Evolutionary conservation across 495 filamentous ascomycete species (phyloP), one percentile per base, ranked within the genome.

Genomic region (Hamigera avellanea): DNA sequence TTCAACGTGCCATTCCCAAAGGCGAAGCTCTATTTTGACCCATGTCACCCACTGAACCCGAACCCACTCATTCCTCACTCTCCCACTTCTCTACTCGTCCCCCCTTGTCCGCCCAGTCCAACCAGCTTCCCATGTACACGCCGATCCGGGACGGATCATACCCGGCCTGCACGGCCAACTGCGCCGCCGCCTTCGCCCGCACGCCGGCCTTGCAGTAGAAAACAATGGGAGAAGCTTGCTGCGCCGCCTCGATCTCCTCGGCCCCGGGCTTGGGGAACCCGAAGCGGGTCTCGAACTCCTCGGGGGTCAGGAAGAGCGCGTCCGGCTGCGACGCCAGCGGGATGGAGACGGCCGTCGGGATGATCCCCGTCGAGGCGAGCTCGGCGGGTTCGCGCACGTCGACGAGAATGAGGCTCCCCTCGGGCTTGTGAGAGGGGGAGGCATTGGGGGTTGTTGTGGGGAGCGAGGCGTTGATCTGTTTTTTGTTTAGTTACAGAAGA

Each of bases 191-290:
- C 14, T 67, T 56, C 47, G 81, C 82, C 56, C 91, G 70, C 39
- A 95, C 86, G 2, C 91, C 91, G 0, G 85, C 76, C 62, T 83
- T 89, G 57, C 91, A 98, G 54, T 94, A 98, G 48, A 95, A 91
- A 2, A 95, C 75, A 8, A 95, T 60, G 45, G 78, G 70, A 28
- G 50, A 48, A 54, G 54, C 3, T 30, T 34, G 38, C 19, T 58
- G 40, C 32, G 36, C 33, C 6, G 25, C 34, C 29, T 18, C 21
- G 0, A 37, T 43, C 9, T 40, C 38, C 23, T 42, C 52, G 2
- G 36, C 44, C 3, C 37, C 49, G 2, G 65, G 65, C 54, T 69
- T 69, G 3, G 62, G 49, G 32, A 56, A 69, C 8, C 63, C 65
- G 32, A 69, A 67, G 6, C 65, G 52, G 1, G 57, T 62, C 48